Evolutionary conservation across 2,329 filamentous ascomycete species (phyloP), one percentile per base, ranked within the genome.

Genomic region (Aquanectria penicillioides): DNA sequence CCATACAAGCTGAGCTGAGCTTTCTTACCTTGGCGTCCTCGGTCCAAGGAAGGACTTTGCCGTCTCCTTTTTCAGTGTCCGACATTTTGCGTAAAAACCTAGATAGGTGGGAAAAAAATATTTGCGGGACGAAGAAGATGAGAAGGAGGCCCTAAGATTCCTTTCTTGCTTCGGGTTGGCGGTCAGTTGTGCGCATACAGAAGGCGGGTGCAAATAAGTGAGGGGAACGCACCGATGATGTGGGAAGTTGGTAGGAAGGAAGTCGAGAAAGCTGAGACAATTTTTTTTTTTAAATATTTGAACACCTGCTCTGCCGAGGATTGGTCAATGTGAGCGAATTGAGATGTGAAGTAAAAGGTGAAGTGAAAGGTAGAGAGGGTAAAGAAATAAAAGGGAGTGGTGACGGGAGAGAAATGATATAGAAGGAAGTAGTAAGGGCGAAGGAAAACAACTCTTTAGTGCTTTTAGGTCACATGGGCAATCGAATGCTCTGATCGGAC

Each of bases 1-100:
- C 40, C 3, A 44, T 37, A 1, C 7, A 9, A 10, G 11, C 10
- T 13, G 11, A 11, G 10, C 9, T 11, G 11, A 18, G 15, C 17
- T 2, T 3, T 37, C 57, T 57, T 68, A 73, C 76, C 58, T 77
- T 77, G 22, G 74, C 75, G 4, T 74, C 70, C 1, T 77, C 75
- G 2, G 74, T 78, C 76, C 76, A 78, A 1, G 71, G 65, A 3
- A 57, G 36, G 2, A 33, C 40, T 34, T 75, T 73, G 10, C 59
- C 58, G 2, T 65, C 59, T n/a, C 57, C 31, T 28, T 64, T 66
- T 17, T 68, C 59, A 2, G 62, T 53, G 33, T 66, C 69, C 23
- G 67, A 66, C 69, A 75, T 77, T 9, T 25, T 53, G 43, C 37
- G 31, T n/a, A 12, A 43, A 44, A 31, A n/a, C n/a, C n/a, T n/a